Conservation (phyloP, 1,284 basidiomycete species). For the Leccinum huronense region DNA sequence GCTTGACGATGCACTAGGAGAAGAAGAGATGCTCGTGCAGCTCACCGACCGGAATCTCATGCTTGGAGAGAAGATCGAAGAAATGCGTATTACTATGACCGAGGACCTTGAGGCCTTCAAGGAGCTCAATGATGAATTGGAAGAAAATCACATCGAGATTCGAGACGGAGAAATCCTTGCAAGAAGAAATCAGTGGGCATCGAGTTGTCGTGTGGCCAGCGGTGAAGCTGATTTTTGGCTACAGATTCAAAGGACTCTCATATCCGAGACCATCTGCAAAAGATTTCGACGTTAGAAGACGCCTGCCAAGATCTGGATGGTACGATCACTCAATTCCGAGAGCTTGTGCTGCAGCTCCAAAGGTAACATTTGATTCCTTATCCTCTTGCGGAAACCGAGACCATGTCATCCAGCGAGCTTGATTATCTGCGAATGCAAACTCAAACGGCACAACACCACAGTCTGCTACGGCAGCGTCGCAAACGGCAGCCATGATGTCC, state of each 20-base stretch:
- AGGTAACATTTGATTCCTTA: constrained; percentile 45
- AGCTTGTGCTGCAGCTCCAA: constrained; percentile 82
- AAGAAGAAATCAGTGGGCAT: constrained; percentile 80
- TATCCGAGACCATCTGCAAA: constrained; percentile 64
- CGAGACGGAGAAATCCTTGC: constrained; percentile 86
- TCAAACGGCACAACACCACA: constrained; percentile 75
- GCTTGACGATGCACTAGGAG: constrained; percentile 92
- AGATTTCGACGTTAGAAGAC: constrained; percentile 71
- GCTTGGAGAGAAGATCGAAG: constrained; percentile 95
- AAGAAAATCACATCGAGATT: constrained; percentile 83
- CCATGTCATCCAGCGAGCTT: constrained; percentile 63
- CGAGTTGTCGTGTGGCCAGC: background rate
- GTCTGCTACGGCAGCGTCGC: constrained; percentile 69
- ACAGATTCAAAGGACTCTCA: constrained; percentile 70
- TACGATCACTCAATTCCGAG: constrained; percentile 89
- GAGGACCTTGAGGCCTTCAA: constrained; percentile 96
- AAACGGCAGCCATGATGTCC: constrained; percentile 85
- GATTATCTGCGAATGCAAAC: constrained; percentile 80
- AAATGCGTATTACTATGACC: constrained; percentile 85
- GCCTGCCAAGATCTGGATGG: constrained; percentile 80
- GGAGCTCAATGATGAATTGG: constrained; percentile 95
- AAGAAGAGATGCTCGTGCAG: constrained; percentile 95
- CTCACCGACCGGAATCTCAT: constrained; percentile 93
- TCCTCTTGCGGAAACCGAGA: constrained; percentile 3
- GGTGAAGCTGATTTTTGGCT: constrained; percentile 5